Evolutionary conservation across 2,329 filamentous ascomycete genomes (phyloP).

Genomic region (Trichoderma simmonsii): DNA sequence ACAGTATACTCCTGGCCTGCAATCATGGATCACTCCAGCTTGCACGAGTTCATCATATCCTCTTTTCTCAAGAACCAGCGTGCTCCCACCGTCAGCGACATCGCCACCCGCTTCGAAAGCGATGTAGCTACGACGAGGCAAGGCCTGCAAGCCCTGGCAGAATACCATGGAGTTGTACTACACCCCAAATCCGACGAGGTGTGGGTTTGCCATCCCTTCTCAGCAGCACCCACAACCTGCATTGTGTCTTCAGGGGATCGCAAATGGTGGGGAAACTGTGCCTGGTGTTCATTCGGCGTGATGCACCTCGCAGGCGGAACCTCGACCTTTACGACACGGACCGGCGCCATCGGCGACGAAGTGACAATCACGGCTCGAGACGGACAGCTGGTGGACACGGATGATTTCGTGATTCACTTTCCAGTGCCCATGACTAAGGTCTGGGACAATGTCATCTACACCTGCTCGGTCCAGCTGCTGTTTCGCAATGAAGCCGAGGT

Average conservation of each 20-base stretch:
- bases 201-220: not conserved
- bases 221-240: not conserved
- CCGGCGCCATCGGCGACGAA: not conserved
- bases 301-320: not conserved
- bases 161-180: not conserved
- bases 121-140: not conserved
- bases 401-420: not conserved
- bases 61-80: not conserved
- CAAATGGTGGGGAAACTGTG: not conserved
- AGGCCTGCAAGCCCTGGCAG: not conserved
- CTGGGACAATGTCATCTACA: not conserved
- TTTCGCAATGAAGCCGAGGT: not conserved
- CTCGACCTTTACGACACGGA: not conserved
- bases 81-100: not conserved
- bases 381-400: not conserved
- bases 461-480: not conserved
- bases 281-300: not conserved
- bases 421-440: not conserved
- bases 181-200: constrained; percentile 5
- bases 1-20: not conserved
- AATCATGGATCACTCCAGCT: not conserved
- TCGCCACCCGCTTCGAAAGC: not conserved
- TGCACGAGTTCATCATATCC: not conserved
- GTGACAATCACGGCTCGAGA: not conserved
- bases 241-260: not conserved